phyloP scores from a whole-genome alignment of 1,284 basidiomycete species.

The Porogramme epimiltina region DNA sequence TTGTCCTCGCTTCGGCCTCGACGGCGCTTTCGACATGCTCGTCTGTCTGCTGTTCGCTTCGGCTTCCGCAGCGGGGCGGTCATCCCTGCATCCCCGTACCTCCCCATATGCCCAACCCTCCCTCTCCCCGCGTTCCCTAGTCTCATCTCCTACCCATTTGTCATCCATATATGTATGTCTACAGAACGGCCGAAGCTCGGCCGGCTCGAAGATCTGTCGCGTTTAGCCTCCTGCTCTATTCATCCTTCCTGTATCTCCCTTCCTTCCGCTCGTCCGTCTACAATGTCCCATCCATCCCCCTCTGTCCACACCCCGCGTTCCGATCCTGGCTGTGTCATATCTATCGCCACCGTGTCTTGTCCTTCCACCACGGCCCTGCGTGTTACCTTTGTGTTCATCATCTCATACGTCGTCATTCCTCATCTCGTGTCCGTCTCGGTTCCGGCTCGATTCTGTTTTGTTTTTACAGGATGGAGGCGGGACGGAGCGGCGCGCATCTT shows the following conservation, averaged over 20 bases:
- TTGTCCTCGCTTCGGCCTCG: background rate
- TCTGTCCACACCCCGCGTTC: background rate
- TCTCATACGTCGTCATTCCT: too few relatives aligned
- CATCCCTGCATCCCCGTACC: background rate
- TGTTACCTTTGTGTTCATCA: too few relatives aligned
- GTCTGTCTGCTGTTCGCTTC: slow-evolving; percentile 10
- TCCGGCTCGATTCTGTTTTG: too few relatives aligned
- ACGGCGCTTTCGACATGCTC: slow-evolving; percentile 12
- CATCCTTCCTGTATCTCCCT: slow-evolving; percentile 12
- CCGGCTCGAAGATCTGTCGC: slow-evolving; percentile 14
- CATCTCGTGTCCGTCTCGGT: too few relatives aligned
- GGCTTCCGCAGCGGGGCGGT: background rate
- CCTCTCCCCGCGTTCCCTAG: too few relatives aligned
- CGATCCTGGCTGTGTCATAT: slow-evolving; percentile 8
- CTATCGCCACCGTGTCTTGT: slow-evolving; percentile 13
- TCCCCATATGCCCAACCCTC: background rate
- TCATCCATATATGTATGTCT: slow-evolving; percentile 23
- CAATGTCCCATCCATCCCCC: background rate
- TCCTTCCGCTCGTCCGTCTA: slow-evolving; percentile 7
- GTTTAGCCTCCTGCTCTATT: slow-evolving; percentile 10
- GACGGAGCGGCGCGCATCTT: background rate
- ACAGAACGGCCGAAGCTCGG: slow-evolving; percentile 14
- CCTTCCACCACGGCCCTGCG: slow-evolving; percentile 8
- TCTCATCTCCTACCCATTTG: slow-evolving; percentile 20
- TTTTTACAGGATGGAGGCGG: background rate